phyloP scores from a whole-genome alignment of 345 rosid genomes.

The Dovyalis caffra region DNA sequence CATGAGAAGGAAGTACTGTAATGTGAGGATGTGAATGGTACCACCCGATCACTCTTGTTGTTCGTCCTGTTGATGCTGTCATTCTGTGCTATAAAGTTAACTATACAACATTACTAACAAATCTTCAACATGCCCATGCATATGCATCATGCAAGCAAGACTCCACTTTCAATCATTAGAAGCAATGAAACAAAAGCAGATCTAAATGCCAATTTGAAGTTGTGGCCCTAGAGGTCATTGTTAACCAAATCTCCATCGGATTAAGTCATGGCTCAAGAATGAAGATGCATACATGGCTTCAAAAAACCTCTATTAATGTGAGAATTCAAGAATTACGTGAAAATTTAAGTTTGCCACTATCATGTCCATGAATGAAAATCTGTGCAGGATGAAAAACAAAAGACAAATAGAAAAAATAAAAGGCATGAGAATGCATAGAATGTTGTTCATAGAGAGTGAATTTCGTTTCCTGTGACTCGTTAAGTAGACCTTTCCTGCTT shows the following conservation, averaged over 20 bases:
- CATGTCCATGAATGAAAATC: neutral
- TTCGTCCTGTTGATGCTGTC: constrained; percentile 72
- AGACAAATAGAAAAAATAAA: neutral
- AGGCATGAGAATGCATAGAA: neutral
- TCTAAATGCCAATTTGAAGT: neutral
- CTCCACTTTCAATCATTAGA: neutral
- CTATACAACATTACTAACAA: constrained; percentile 5
- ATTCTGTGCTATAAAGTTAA: constrained; percentile 70
- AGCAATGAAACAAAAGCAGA: neutral
- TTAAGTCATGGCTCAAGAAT: neutral
- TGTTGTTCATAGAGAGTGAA: neutral
- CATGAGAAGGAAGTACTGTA: constrained; percentile 97
- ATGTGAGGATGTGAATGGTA: constrained; percentile 99
- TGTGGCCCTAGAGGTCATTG: neutral
- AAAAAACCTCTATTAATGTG: neutral
- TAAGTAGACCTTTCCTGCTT: neutral
- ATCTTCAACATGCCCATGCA: neutral
- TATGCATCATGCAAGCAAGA: neutral
- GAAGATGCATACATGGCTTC: constrained; percentile 10
- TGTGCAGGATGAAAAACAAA: too few species aligned
- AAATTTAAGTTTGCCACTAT: neutral
- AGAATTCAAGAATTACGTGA: neutral
- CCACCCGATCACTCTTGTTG: constrained; percentile 97
- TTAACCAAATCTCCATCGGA: neutral
- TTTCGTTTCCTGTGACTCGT: neutral